A percentile compares a stretch with the other conserved stretches of the same genome.
These are phyloP conservation scores for Camelina laxa DNA, from an alignment of 345 rosid species.

Conservation along the genomic window DNA sequence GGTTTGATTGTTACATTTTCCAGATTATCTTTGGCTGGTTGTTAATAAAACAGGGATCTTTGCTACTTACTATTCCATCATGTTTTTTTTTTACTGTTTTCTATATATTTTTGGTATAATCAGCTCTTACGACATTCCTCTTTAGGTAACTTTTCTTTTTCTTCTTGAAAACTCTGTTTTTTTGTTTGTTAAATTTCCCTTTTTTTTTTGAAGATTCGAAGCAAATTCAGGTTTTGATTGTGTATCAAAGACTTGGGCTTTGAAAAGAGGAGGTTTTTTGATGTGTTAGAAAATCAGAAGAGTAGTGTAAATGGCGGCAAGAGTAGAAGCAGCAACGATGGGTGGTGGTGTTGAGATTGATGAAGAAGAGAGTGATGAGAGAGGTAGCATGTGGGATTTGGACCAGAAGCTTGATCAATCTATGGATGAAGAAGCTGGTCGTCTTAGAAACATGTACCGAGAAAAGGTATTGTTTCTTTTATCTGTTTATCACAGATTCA, in stretches of 20 bases:
- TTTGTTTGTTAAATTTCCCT: not conserved
- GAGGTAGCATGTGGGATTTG: constrained; percentile 90
- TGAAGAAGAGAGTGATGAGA: constrained; percentile 61
- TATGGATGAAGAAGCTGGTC: constrained; percentile 98
- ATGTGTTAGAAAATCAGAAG: not conserved
- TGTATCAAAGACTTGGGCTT: constrained; percentile 34
- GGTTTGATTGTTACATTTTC: constrained; percentile 32
- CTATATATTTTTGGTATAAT: constrained; percentile 10
- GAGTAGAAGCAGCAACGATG: constrained; percentile 44
- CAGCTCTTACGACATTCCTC: constrained; percentile 39
- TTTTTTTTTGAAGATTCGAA: not conserved
- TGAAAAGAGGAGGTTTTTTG: not conserved
- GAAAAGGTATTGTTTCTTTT: constrained; percentile 49
- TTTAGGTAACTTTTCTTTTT: not conserved
- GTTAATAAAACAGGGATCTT: constrained; percentile 4
- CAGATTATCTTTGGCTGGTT: constrained; percentile 26
- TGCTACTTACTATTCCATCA: not conserved
- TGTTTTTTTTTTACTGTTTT: constrained; percentile 6
- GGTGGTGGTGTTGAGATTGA: constrained; percentile 51
- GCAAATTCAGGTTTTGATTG: not conserved
- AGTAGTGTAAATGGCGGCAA: constrained; percentile 51
- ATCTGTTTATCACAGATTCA: not conserved
- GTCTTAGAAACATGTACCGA: constrained; percentile 75
- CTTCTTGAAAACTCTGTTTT: not conserved
- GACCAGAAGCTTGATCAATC: constrained; percentile 97